Evolutionary conservation across 257 asterid genomes (phyloP).

Genomic region (Solanum dulcamara): DNA sequence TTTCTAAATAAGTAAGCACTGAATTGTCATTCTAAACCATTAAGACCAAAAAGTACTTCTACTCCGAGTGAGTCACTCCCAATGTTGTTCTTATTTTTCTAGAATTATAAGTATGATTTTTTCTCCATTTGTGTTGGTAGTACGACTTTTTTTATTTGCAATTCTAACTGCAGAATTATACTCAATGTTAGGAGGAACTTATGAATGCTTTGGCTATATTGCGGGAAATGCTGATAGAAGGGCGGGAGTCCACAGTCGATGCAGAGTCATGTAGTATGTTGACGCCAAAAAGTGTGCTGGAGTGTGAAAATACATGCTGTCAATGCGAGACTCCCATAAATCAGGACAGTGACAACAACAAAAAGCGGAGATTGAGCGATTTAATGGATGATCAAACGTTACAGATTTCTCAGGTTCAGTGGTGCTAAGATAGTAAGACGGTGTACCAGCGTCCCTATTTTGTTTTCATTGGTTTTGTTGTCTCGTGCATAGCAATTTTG

Average conservation of each 20-base stretch:
- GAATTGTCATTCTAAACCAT: background rate
- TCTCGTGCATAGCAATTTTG: background rate
- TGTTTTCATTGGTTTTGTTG: background rate
- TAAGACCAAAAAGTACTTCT: background rate
- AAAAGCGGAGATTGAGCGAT: slow-evolving; percentile 23
- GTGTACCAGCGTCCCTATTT: background rate
- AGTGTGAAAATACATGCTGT: slow-evolving; percentile 15
- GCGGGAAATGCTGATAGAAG: slow-evolving; percentile 18
- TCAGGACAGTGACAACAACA: slow-evolving; percentile 8
- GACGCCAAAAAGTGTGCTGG: slow-evolving; percentile 22
- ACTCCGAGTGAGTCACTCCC: background rate
- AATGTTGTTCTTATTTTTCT: background rate
- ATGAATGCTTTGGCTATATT: slow-evolving; percentile 23
- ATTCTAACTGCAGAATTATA: background rate
- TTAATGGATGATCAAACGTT: slow-evolving; percentile 6
- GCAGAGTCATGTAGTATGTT: slow-evolving; percentile 11
- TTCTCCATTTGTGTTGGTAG: background rate
- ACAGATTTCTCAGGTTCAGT: slow-evolving; percentile 21
- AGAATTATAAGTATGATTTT: background rate
- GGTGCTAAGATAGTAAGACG: slow-evolving; percentile 1
- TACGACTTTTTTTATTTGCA: background rate
- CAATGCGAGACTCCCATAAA: slow-evolving; percentile 4
- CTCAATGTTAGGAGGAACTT: slow-evolving; percentile 19
- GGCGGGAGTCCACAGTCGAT: background rate
- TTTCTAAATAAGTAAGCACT: background rate